Base-by-base conservation (phyloP, 2,329 filamentous ascomycete genomes). In the Aspergillus sergii region DNA sequence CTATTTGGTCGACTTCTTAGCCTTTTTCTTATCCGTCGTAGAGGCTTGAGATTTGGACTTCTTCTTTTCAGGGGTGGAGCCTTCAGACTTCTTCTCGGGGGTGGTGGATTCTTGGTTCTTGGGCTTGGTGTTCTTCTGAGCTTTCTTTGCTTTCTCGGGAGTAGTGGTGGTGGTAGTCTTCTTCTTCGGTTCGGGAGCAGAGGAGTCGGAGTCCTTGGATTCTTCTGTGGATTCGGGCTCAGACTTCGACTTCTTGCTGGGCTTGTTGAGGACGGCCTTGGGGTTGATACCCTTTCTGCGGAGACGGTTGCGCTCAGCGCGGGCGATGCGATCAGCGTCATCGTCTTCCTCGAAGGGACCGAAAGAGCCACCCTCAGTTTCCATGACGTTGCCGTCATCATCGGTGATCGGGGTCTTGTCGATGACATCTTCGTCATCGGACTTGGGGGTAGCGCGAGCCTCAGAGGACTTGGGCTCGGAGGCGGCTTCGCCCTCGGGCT, bases 281-380 rank as follows among this genome's bases (percentile, higher is more conserved):
- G 91, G 91, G 76, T 94, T 88, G 59, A 94, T 78, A 64, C 91
- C 91, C 74, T 91, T 89, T 72, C 88, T 87, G 70, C 90, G 87
- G 83, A 93, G 86, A 64, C 88, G 86, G 72, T 90, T 92, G 68
- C 87, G 86, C 82, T 89, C 88, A n/a, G 88, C 90, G 71, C 88
- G 87, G 72, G 90, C 85, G 50, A 94, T 92, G 74, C 90, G 89
- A 69, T 88, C 84, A 69, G 84, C 78, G 73, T 94, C 92, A 74
- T 89, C 89, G 0, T 89, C 87, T 0, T 93, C 90, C 64, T 93
- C 88, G 74, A 91, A 94, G 1, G 86, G 89, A 57, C 88, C 90
- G 75, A 94, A 94, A 56, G 82, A 82, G 64, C 87, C 86, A 21
- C 81, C 81, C 9, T 75, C 77, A 19, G 66, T 67, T 26, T 75